Evolutionary conservation across 1,284 basidiomycete species (phyloP).

Genomic region (Trametes pubescens): DNA sequence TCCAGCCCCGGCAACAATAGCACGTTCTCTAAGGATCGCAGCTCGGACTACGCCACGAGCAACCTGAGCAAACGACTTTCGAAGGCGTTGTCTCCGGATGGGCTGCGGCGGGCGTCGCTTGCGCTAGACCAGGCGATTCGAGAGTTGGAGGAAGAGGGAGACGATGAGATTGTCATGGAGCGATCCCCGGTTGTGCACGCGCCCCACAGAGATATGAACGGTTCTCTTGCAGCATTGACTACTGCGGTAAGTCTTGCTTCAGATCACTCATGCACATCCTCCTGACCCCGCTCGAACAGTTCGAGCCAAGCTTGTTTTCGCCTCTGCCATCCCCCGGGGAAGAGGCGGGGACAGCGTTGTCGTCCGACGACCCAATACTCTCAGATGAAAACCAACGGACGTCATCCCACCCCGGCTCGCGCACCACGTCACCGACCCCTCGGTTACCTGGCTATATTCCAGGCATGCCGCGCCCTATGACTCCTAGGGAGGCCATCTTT

Average conservation of each 20-base stretch:
- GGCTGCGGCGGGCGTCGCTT: slow-evolving; percentile 69
- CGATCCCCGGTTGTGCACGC: slow-evolving; percentile 60
- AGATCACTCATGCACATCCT: slow-evolving; percentile 25
- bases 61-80: slow-evolving; percentile 46
- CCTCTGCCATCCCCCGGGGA: slow-evolving; percentile 37
- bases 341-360: slow-evolving; percentile 74
- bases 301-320: slow-evolving; percentile 32
- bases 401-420: slow-evolving; percentile 54
- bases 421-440: slow-evolving; percentile 62
- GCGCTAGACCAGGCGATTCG: slow-evolving; percentile 77
- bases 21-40: slow-evolving; percentile 32
- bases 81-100: slow-evolving; percentile 58
- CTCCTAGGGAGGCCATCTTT: slow-evolving; percentile 67
- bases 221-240: slow-evolving; percentile 23
- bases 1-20: slow-evolving; percentile 59
- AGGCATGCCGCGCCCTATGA: slow-evolving; percentile 88
- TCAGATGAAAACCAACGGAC: slow-evolving; percentile 56
- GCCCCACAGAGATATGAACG: slow-evolving; percentile 29
- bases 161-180: slow-evolving; percentile 78
- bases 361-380: slow-evolving; percentile 62
- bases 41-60: slow-evolving; percentile 31
- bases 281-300: slow-evolving; percentile 21
- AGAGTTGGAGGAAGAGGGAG: slow-evolving; percentile 64
- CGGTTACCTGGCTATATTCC: slow-evolving; percentile 84
- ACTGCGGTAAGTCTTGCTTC: slow-evolving; percentile 32